phyloP scores from a whole-genome alignment of 2,329 filamentous ascomycete species.

The Plectosphaerella cucumerina region DNA sequence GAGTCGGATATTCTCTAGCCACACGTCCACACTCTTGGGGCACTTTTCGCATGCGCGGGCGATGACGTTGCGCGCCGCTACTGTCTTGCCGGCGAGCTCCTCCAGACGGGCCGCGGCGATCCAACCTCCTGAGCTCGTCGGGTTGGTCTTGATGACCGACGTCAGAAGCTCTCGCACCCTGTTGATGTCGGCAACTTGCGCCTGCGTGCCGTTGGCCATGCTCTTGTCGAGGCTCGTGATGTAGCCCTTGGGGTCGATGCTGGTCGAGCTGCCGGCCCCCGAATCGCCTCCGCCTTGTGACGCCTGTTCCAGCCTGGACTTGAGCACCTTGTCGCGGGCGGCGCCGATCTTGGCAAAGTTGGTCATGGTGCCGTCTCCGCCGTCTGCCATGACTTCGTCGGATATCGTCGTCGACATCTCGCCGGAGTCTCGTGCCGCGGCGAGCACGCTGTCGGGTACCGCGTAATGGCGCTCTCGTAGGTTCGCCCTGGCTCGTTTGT shows the following conservation, averaged over 20 bases:
- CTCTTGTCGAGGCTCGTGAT: slow-evolving; percentile 86
- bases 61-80: slow-evolving; percentile 84
- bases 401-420: slow-evolving; percentile 87
- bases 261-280: slow-evolving; percentile 75
- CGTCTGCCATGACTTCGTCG: slow-evolving; percentile 64
- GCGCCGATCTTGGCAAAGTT: slow-evolving; percentile 98
- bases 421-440: slow-evolving; percentile 73
- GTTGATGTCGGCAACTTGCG: slow-evolving; percentile 91
- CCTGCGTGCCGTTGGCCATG: slow-evolving; percentile 72
- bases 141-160: slow-evolving; percentile 95
- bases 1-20: slow-evolving; percentile 92
- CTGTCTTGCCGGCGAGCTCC: slow-evolving; percentile 86
- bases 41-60: slow-evolving; percentile 85
- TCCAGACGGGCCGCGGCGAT: slow-evolving; percentile 91
- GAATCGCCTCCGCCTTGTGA: slow-evolving; percentile 67
- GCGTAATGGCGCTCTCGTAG: slow-evolving; percentile 86
- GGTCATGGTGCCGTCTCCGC: slow-evolving; percentile 83
- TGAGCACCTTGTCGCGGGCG: slow-evolving; percentile 90
- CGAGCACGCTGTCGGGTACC: slow-evolving; percentile 92
- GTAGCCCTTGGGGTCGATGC: slow-evolving; percentile 92
- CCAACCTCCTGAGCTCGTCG: slow-evolving; percentile 91
- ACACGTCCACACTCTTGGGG: slow-evolving; percentile 90
- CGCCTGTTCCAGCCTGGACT: slow-evolving; percentile 89
- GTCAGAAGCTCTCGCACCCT: slow-evolving; percentile 89
- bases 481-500: slow-evolving; percentile 79